phyloP scores from a whole-genome alignment of 495 filamentous ascomycete genomes.

The Echria macrotheca region DNA sequence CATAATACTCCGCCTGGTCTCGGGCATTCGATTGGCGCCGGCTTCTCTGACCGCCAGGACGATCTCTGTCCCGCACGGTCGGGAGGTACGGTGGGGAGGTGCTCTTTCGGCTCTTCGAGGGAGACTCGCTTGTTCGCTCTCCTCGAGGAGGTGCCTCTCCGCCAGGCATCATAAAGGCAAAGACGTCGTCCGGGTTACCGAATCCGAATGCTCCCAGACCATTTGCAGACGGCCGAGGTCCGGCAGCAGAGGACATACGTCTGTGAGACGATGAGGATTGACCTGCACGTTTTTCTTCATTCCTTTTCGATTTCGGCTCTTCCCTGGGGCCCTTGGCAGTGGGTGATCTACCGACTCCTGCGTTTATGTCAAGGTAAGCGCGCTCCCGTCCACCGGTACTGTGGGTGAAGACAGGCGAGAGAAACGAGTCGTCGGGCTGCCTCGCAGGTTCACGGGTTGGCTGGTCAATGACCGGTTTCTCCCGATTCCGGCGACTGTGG shows the following conservation, averaged over 20 bases:
- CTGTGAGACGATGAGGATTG: conserved; percentile 14
- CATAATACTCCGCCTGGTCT: conserved; percentile 21
- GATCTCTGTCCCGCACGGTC: conserved; percentile 12
- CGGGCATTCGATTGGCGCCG: conserved; percentile 14
- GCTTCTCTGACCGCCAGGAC: conserved; percentile 15
- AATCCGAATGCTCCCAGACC: conserved; percentile 3
- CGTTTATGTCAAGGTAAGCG: conserved; percentile 30
- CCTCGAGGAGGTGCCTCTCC: conserved; percentile 11
- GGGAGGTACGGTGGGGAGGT: conserved; percentile 25
- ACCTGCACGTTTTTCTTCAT: conserved; percentile 16
- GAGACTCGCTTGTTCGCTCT: conserved; percentile 8
- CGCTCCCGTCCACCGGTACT: conserved; percentile 33
- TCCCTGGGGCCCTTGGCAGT: conserved; percentile 13
- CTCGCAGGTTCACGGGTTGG: conserved; percentile 12
- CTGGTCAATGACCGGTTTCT: conserved; percentile 20
- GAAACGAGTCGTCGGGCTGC: conserved; percentile 26
- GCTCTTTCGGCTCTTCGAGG: conserved; percentile 17
- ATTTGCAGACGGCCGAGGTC: conserved; percentile 7
- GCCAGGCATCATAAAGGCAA: conserved; percentile 27
- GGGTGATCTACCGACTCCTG: conserved; percentile 3
- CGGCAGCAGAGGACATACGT: conserved; percentile 17
- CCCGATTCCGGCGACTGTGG: conserved; percentile 18
- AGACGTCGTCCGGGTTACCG: conserved; percentile 15
- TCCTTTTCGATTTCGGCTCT: conserved; percentile 11
- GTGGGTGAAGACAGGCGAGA: conserved; percentile 32